Evolutionary conservation across 495 filamentous ascomycete genomes (phyloP), one percentile per base, ranked within the genome.

Genomic region (Haplographium delicatum): DNA sequence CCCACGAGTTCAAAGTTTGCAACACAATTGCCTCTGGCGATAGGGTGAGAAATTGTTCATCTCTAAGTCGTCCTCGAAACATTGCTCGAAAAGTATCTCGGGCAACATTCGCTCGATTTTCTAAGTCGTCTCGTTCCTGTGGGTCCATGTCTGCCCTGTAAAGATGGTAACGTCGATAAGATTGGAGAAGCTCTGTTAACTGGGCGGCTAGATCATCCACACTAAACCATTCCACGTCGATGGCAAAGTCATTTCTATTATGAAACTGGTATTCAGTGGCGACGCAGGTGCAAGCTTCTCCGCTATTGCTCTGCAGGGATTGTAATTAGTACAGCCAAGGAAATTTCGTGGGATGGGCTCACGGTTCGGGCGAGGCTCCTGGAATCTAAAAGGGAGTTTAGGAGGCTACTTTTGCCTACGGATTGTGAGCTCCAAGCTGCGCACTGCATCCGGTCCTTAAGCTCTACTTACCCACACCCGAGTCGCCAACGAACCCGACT

Each of bases 221-320:
- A 15, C 48, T 56, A 48, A 71, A 72, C 22, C 47, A 41, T 22
- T 69, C 63, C 3, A 70, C 56, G 4, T 63, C 41, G 16, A 72
- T 62, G 4, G 53, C 39, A 42, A 70, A 71, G 26, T 51, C 26
- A 34, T 65, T 44, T 5, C 22, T 22, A 7, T 62, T 54, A 41
- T 71, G 68, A 58, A 61, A 62, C 33, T 62, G 57, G 43, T 65
- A 72, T 34, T 72, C 69, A 1, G 67, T 72, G 5, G 65, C 68
- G 6, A 66, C 67, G 37, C 67, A 69, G 7, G 69, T 72, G 47
- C 69, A 72, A 0, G 68, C 69, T 9, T 37, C 34, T 27, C 66
- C 66, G n/a, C 46, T 38, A 40, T 39, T 38, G 33, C 46, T 49
- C 46, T 49, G 15, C 13, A 19, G 40, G 23, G 20, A 40, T 39